Percentiles rank a stretch among this genome's conserved stretches.
phyloP scores from a whole-genome alignment of 2,329 filamentous ascomycete species.

The Penicillium rolfsii region DNA sequence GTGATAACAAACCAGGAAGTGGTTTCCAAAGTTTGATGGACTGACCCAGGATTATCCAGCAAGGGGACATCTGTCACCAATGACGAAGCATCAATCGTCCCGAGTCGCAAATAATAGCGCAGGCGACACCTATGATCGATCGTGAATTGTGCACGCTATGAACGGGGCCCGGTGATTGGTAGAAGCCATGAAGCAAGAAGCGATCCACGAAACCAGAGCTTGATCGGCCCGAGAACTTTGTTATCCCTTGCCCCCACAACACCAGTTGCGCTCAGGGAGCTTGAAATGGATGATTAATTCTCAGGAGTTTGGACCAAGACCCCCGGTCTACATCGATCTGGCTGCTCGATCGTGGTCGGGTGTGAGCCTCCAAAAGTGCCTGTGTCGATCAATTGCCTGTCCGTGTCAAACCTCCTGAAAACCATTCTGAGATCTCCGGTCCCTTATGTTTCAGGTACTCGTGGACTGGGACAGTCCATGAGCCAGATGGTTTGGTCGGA shows the following conservation, averaged over 20 bases:
- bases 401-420: background rate
- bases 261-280: background rate
- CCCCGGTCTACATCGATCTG: background rate
- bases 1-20: background rate
- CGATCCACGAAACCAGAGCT: constrained; percentile 7
- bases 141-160: constrained; percentile 15
- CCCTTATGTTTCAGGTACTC: background rate
- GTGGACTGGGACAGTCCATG: background rate
- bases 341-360: background rate
- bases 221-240: constrained; percentile 22
- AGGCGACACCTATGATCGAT: constrained; percentile 17
- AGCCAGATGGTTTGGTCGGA: background rate
- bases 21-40: background rate
- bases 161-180: constrained; percentile 19
- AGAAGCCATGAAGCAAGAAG: constrained; percentile 7
- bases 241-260: constrained; percentile 16
- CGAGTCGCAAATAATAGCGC: background rate
- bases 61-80: background rate
- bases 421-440: constrained; percentile 9
- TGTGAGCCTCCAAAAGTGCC: background rate
- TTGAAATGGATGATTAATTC: background rate
- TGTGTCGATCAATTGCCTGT: background rate
- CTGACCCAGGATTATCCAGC: background rate
- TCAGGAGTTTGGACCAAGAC: constrained; percentile 3
- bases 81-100: background rate